These are phyloP conservation scores for Calonectria honghensis DNA, from an alignment of 2,329 filamentous ascomycete genomes.

Conservation along the genomic window DNA sequence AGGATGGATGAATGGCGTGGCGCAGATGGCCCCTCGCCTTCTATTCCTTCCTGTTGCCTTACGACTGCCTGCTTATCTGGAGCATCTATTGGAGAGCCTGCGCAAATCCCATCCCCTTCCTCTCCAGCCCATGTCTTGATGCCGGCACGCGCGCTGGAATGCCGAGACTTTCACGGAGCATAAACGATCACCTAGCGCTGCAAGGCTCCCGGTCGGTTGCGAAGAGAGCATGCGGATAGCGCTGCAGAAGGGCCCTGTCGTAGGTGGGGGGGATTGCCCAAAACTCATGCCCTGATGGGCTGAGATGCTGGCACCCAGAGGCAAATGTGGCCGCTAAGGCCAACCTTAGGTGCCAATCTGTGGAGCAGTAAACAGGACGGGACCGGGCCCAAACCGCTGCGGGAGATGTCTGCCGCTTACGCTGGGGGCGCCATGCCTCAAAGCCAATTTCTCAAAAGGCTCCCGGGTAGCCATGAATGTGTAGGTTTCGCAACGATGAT, in stretches of 20 bases:
- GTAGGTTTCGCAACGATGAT: slow-evolving; percentile 19
- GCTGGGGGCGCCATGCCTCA: slow-evolving; percentile 13
- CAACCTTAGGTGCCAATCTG: slow-evolving; percentile 15
- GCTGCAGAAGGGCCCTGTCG: slow-evolving; percentile 23
- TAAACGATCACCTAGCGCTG: slow-evolving; percentile 21
- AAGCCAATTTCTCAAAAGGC: slow-evolving; percentile 8
- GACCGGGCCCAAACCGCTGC: slow-evolving; percentile 17
- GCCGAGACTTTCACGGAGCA: slow-evolving; percentile 3
- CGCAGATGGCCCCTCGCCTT: not conserved
- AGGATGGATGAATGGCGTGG: slow-evolving; percentile 8
- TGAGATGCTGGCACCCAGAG: slow-evolving; percentile 15
- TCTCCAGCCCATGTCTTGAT: slow-evolving; percentile 1
- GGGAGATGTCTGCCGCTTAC: slow-evolving; percentile 22
- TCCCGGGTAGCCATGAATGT: slow-evolving; percentile 23
- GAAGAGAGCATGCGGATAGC: slow-evolving; percentile 14
- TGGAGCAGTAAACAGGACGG: slow-evolving; percentile 5
- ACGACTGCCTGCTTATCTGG: not conserved
- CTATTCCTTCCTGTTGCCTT: not conserved
- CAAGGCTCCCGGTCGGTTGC: slow-evolving; percentile 23
- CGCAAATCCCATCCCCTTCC: not conserved
- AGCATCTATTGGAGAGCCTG: not conserved
- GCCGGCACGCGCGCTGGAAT: slow-evolving; percentile 16
- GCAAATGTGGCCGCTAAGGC: slow-evolving; percentile 6
- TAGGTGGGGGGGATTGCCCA: slow-evolving; percentile 23
- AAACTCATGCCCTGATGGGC: slow-evolving; percentile 15